These are phyloP conservation scores for Auricularia heimuer DNA, from an alignment of 768 basidiomycete species.

Conservation along the genomic window DNA sequence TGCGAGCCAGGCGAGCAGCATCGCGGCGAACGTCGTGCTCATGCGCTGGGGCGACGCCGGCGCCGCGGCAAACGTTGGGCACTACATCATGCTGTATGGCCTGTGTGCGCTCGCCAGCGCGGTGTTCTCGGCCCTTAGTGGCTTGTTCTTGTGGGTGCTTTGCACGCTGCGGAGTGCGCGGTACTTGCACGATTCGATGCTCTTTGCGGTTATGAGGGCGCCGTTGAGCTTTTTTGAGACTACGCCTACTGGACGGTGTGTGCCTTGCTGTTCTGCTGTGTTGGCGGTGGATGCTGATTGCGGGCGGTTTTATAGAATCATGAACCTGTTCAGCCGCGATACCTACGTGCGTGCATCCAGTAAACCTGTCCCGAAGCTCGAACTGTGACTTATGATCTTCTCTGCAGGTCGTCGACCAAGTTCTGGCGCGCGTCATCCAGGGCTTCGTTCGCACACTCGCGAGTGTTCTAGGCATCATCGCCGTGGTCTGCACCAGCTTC, in stretches of 20 bases:
- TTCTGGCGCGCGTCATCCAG: conserved; percentile 69
- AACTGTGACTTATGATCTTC: not conserved
- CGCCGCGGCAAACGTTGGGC: conserved; percentile 43
- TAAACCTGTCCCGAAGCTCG: not conserved
- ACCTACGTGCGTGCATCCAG: conserved; percentile 43
- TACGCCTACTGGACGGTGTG: conserved; percentile 75
- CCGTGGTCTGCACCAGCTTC: conserved; percentile 73
- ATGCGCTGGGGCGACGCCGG: conserved; percentile 71
- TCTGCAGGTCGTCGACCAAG: conserved; percentile 53
- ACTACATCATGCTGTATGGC: conserved; percentile 57
- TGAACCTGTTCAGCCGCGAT: conserved; percentile 89
- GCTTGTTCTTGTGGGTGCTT: conserved; percentile 64
- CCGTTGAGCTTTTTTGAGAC: conserved; percentile 84
- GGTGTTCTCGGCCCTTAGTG: conserved; percentile 42
- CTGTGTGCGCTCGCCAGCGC: conserved; percentile 51
- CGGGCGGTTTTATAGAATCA: conserved; percentile 37
- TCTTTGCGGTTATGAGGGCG: conserved; percentile 68
- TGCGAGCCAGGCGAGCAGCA: conserved; percentile 46
- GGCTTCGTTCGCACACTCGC: conserved; percentile 57
- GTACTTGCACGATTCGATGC: conserved; percentile 75
- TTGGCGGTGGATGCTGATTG: not conserved
- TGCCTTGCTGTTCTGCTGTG: not conserved
- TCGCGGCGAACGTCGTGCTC: conserved; percentile 56
- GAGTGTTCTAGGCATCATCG: conserved; percentile 24
- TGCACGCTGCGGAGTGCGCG: conserved; percentile 67